phyloP scores from a whole-genome alignment of 2,329 filamentous ascomycete genomes.

The Talaromyces albobiverticillius region DNA sequence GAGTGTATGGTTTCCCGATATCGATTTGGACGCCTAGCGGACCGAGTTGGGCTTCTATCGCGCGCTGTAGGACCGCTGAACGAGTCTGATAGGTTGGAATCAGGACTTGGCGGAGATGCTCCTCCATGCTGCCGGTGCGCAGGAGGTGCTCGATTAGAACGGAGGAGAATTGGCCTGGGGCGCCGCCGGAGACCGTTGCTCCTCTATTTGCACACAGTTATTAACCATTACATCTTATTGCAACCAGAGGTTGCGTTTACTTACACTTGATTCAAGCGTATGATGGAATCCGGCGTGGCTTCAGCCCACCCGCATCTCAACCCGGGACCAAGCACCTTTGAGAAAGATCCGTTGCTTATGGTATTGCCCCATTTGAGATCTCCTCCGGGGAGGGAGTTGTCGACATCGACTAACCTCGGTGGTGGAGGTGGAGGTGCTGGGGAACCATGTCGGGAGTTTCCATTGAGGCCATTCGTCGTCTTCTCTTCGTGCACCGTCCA shows the following conservation, averaged over 20 bases:
- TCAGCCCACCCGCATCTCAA: constrained; percentile 6
- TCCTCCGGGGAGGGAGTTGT: neutral
- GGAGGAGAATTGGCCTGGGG: constrained; percentile 2
- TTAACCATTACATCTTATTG: neutral
- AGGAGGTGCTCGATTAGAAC: neutral
- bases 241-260: no score
- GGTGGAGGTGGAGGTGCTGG: neutral
- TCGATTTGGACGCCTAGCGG: neutral
- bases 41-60: neutral
- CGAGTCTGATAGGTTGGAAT: constrained; percentile 2
- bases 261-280: neutral
- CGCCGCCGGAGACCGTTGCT: constrained; percentile 1
- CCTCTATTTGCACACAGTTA: neutral
- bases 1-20: neutral
- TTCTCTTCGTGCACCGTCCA: neutral
- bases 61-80: neutral
- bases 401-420: neutral
- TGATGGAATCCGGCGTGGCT: neutral
- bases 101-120: neutral
- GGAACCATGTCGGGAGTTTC: neutral
- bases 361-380: neutral
- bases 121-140: neutral
- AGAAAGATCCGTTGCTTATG: neutral
- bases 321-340: neutral
- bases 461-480: neutral